Base-by-base conservation (phyloP, 1,284 basidiomycete genomes). In the Ceratobasidium sp. region DNA sequence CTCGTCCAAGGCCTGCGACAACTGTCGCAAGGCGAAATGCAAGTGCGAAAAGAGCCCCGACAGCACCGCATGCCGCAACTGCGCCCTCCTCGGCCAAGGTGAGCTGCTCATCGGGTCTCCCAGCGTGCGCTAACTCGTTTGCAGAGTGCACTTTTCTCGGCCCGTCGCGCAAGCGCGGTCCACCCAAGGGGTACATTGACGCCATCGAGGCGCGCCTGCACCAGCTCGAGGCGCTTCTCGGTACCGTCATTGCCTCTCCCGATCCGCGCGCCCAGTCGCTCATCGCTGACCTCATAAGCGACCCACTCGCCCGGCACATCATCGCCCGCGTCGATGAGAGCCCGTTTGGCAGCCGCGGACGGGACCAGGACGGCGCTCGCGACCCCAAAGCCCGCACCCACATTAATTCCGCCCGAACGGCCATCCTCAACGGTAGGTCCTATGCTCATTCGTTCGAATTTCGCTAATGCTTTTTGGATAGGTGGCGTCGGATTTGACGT, bases 161-260 rank as follows among this genome's bases (percentile, higher is more conserved):
- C 4, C 68, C 68, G 22, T 71, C 68, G 22, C 68, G 68, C 68
- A 71, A 71, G 31, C 54, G 68, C 76, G 91, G 92, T 1, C 93
- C 93, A 8, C 93, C 93, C 14, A 94, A 93, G 79, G 94, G 94
- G 1, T 95, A 95, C 84, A 95, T 95, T 80, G 92, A 95, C 80
- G 93, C 93, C 31, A 94, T 95, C 79, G 93, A 95, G 81, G 92
- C 92, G 13, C 88, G 93, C 13, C 84, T 95, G 11, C 94, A 95
- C 79, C 92, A 95, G 79, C 92, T 92, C 51, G 94, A 95, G 80
- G 92, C 93, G 0, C 84, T 95, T 54, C 83, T 95, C 24, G 93
- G 92, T 63, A 80, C 79, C 1, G 90, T 93, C 77, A 84, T 95
- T 54, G 85, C 89, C 63, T 87, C 88, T 49, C 85, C 85, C 63